Evolutionary conservation across 805 yeast genomes (phyloP), one percentile per base, ranked within the genome.

Genomic region (Teunomyces atbi): DNA sequence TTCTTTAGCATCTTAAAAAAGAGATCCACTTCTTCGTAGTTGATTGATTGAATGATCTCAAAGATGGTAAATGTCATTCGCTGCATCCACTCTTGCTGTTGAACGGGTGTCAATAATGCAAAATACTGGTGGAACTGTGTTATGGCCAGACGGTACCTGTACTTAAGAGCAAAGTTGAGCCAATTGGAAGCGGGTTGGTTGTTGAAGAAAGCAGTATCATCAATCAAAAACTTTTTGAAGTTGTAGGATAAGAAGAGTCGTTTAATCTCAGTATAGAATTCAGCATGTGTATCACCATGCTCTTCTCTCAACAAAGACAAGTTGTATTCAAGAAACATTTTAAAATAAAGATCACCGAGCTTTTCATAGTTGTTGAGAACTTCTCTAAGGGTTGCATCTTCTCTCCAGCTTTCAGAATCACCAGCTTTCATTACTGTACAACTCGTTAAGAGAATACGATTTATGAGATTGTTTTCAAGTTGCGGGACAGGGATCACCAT

Each of bases 61-160:
- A 45, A 29, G 44, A 51, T 30, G 12, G 29, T 29, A 23, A 38
- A 16, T 3, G 53, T 42, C 26, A 54, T 43, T 11, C 34, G 33
- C 3, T 45, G 34, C 26, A 45, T 35, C 58, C 58, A 58, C 28
- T 44, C 30, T 18, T 37, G 40, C 12, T 47, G 29, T 3, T 38
- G 27, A 18, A 43, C 40, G 2, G 37, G 48, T 8, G 50, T 30
- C 15, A 55, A 33, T 6, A 44, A 23, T 4, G 58, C 49, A 29
- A 60, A 42, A 44, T 54, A 54, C 36, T 57, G 63, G n/a, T 54
- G 38, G 36, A 59, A 61, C 38, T 57, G 59, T 3, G 44, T 11
- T 12, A 32, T 35, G 2, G 42, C 34, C 37, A 46, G 23, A 19
- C 30, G 42, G 19, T 41, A 34, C 18, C 50, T 27, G 21, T 42